Conservation (phyloP, 2,329 filamentous ascomycete species). For the Ophiocordyceps camponoti-rufipedis region DNA sequence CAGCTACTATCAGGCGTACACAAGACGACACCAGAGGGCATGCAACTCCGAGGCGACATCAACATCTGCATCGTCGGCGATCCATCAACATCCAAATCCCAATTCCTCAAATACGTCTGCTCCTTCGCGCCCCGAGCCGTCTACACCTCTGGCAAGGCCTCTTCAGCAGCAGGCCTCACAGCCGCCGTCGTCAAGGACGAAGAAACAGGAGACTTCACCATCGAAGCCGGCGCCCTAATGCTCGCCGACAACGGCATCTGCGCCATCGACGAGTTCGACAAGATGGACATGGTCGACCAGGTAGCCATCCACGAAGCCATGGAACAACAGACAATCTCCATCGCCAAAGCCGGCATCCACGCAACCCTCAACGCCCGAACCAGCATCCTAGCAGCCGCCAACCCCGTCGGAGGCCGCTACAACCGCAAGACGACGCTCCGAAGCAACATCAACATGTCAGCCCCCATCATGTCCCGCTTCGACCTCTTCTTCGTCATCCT, state of each 20-base stretch:
- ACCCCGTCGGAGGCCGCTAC: conserved; percentile 90
- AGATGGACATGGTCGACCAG: conserved; percentile 96
- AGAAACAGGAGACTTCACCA: conserved; percentile 96
- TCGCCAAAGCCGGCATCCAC: conserved; percentile 95
- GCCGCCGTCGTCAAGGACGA: conserved; percentile 96
- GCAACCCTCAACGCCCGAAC: conserved; percentile 92
- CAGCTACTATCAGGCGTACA: conserved; percentile 92
- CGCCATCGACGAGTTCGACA: conserved; percentile 98
- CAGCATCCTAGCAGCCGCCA: conserved; percentile 87
- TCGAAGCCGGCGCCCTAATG: conserved; percentile 96
- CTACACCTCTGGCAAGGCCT: conserved; percentile 95
- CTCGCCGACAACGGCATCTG: conserved; percentile 93
- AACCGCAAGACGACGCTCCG: conserved; percentile 89
- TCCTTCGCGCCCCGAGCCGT: conserved; percentile 92
- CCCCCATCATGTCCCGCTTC: conserved; percentile 98
- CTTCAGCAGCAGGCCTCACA: conserved; percentile 90
- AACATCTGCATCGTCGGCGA: conserved; percentile 98
- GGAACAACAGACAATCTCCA: conserved; percentile 99
- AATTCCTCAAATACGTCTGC: conserved; percentile 96
- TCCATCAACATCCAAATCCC: conserved; percentile 90
- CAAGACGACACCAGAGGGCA: conserved; percentile 82
- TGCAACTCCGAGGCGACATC: conserved; percentile 91
- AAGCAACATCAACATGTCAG: conserved; percentile 95
- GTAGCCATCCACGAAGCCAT: conserved; percentile 99
- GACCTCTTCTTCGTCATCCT: conserved; percentile 97